Evolutionary conservation across 345 rosid genomes (phyloP), one percentile per base, ranked within the genome.

Genomic region (Turnera subulata): DNA sequence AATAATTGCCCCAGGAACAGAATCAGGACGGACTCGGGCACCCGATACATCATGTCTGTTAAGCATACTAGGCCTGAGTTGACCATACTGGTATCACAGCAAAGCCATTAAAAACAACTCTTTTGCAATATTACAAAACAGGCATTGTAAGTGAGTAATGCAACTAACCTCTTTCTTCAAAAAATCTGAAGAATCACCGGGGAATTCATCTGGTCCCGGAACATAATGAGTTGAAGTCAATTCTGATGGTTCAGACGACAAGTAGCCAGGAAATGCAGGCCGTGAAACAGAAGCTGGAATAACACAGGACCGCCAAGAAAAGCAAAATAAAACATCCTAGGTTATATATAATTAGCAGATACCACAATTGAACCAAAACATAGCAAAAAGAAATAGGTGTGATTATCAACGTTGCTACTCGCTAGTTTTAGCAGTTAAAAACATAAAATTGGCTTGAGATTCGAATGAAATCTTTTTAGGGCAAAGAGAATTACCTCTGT

Each of bases 191-290:
- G 75, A 44, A 42, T 55, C 59, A 32, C 39, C 64, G 8, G 21
- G 59, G 38, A 46, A 53, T 53, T 55, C 71, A 50, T 40, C 56
- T 29, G 60, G 55, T 18, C 52, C 33, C 17, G 59, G 50, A 49
- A 23, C 53, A 51, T 58, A 55, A 45, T 33, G 59, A 61, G 69
- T 71, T 26, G 59, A 47, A 3, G 4, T 29, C 12, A 66, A 50
- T 0, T 53, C 15, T 17, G 75, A 62, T 10, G 58, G 55, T 66
- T 66, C 78, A 23, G 81, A 54, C 11, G 73, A 56, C 12, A 59
- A 46, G 75, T 69, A 69, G 48, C 80, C 80, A 32, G 78, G 65
- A 58, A 73, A 65, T 55, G 47, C 55, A 16, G 74, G 37, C 47
- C 61, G 67, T 39, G 68, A 35, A 48, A 55, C 52, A 59, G 52